These are phyloP conservation scores for Stenogyne calaminthoides DNA, from an alignment of 305 asterid species.

Conservation along the genomic window DNA sequence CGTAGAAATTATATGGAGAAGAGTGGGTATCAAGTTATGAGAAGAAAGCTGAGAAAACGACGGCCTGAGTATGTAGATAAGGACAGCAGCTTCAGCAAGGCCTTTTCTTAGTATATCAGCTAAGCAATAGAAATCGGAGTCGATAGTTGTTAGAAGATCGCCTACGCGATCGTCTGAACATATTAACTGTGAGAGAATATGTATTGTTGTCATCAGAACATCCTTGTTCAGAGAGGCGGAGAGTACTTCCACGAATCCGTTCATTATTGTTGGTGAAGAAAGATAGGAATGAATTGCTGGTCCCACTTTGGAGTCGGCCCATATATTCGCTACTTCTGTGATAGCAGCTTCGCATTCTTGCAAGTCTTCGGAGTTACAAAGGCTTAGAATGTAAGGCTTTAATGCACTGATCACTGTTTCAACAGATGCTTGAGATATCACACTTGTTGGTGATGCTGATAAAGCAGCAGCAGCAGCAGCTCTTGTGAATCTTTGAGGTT, in stretches of 20 bases:
- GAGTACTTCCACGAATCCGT: conserved; percentile 67
- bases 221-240: conserved; percentile 73
- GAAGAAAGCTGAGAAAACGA: conserved; percentile 65
- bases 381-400: conserved; percentile 65
- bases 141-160: conserved; percentile 62
- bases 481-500: conserved; percentile 56
- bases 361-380: conserved; percentile 76
- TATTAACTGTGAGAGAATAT: conserved; percentile 63
- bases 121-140: conserved; percentile 72
- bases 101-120: conserved; percentile 70
- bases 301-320: conserved; percentile 67
- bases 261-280: conserved; percentile 67
- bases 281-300: conserved; percentile 62
- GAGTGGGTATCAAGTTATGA: conserved; percentile 49
- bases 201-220: conserved; percentile 60
- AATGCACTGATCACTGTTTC: conserved; percentile 60
- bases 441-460: conserved; percentile 64
- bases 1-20: conserved; percentile 51
- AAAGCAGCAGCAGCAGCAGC: conserved; percentile 46
- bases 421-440: conserved; percentile 65
- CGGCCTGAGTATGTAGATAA: conserved; percentile 60
- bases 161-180: conserved; percentile 53
- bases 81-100: conserved; percentile 68
- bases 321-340: conserved; percentile 55
- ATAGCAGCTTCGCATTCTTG: conserved; percentile 80